Evolutionary conservation across 192 early-diverging fungal genomes (phyloP).

Genomic region (Backusella psychrophila): DNA sequence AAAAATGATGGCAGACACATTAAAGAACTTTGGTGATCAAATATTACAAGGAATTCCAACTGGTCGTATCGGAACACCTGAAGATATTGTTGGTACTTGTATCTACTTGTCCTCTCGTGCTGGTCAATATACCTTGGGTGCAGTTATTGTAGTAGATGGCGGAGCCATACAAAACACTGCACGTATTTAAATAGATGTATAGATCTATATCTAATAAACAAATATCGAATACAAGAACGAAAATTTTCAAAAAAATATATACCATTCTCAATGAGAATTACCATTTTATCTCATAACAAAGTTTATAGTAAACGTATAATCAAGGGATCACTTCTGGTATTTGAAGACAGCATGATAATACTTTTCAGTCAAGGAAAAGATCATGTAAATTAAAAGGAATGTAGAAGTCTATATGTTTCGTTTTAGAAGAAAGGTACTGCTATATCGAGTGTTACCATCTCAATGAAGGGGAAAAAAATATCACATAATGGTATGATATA

Average conservation of each 20-base stretch:
- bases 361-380: too few species aligned
- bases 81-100: conserved; percentile 85
- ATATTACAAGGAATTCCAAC: conserved; percentile 60
- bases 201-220: not conserved
- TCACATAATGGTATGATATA: not conserved
- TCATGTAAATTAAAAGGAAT: too few species aligned
- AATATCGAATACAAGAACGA: not conserved
- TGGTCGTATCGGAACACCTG: conserved; percentile 72
- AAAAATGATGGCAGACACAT: conserved; percentile 72
- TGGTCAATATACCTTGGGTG: conserved; percentile 59
- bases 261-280: too few species aligned
- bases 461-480: not conserved
- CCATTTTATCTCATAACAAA: too few species aligned
- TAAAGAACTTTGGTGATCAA: conserved; percentile 48
- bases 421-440: not conserved
- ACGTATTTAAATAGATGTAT: conserved; percentile 5
- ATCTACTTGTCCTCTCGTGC: conserved; percentile 78
- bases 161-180: conserved; percentile 18
- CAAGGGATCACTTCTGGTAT: too few species aligned
- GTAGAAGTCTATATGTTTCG: too few species aligned
- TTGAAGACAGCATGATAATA: too few species aligned
- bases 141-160: conserved; percentile 31
- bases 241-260: not conserved
- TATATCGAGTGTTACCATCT: not conserved
- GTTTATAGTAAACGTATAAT: too few species aligned